A percentile compares a stretch with the other conserved stretches of the same genome.
Conservation (phyloP, 352 stramenopile genomes). For the Phytophthora foliorum region DNA sequence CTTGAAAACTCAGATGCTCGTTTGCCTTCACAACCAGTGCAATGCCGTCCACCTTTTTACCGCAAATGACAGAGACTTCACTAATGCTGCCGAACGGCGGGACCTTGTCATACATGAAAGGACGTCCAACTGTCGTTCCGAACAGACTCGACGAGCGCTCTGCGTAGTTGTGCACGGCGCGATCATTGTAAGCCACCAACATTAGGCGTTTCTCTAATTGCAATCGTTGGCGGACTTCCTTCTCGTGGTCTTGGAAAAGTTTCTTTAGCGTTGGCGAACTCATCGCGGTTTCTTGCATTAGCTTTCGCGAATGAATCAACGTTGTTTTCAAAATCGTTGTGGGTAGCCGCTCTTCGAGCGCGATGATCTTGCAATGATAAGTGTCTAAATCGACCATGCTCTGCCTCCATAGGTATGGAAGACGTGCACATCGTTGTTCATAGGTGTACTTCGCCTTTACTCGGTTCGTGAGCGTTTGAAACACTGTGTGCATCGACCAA, state of each 20-base stretch:
- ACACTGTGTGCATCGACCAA: conserved; percentile 48
- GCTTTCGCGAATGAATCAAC: conserved; percentile 29
- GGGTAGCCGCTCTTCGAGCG: conserved; percentile 41
- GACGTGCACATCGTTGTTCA: conserved; percentile 20
- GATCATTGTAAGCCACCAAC: conserved; percentile 77
- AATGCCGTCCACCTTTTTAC: conserved; percentile 78
- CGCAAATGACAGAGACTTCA: conserved; percentile 67
- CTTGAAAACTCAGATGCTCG: conserved; percentile 49
- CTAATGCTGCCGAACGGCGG: conserved; percentile 75
- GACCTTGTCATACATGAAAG: conserved; percentile 72
- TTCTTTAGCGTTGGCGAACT: conserved; percentile 79
- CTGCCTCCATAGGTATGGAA: conserved; percentile 56
- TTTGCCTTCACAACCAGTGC: conserved; percentile 70
- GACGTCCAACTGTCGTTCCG: conserved; percentile 46
- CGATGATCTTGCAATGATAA: conserved; percentile 60
- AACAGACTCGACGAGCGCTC: conserved; percentile 64
- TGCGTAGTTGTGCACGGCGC: conserved; percentile 70
- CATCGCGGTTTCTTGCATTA: conserved; percentile 49
- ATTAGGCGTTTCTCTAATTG: conserved; percentile 80
- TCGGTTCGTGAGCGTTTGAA: conserved; percentile 47
- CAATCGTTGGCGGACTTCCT: conserved; percentile 63
- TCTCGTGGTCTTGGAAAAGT: conserved; percentile 70
- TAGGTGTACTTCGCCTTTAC: conserved; percentile 62
- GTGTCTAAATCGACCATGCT: conserved; percentile 54
- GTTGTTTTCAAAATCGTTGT: conserved; percentile 39